Evolutionary conservation across 75 land plant species (phyloP).

Genomic region (Isoetes taiwanensis): DNA sequence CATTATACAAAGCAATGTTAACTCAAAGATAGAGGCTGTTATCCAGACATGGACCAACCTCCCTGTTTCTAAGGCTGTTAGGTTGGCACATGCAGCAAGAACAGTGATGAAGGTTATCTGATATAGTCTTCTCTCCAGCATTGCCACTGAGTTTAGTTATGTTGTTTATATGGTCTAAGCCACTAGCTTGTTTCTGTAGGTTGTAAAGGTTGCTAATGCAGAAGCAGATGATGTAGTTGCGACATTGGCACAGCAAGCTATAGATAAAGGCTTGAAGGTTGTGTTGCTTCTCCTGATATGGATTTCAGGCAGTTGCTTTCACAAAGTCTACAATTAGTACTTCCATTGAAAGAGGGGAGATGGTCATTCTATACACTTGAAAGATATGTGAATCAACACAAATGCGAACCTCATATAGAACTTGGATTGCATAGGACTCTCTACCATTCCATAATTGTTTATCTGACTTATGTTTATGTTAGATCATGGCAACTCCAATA

Average conservation of each 20-base stretch:
- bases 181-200: conserved; percentile 38
- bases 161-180: no score
- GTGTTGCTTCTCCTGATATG: conserved; percentile 90
- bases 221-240: conserved; percentile 96
- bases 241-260: conserved; percentile 57
- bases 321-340: conserved; percentile 64
- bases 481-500: no score
- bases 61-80: no score
- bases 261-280: conserved; percentile 33
- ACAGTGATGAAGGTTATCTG: no score
- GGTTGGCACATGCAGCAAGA: no score
- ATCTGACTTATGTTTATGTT: no score
- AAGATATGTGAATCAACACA: conserved; percentile 59
- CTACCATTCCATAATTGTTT: no score
- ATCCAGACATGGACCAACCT: no score
- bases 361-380: conserved; percentile 93
- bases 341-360: conserved; percentile 64
- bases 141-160: no score
- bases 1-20: no score
- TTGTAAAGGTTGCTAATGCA: conserved; percentile 49
- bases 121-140: no score
- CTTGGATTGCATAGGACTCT: conserved; percentile 62
- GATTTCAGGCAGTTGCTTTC: conserved; percentile 88
- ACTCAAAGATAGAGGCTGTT: no score
- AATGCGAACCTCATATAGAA: conserved; percentile 57